These are phyloP conservation scores for Trichoderma endophyticum DNA, from an alignment of 2,329 filamentous ascomycete species.

Conservation along the genomic window DNA sequence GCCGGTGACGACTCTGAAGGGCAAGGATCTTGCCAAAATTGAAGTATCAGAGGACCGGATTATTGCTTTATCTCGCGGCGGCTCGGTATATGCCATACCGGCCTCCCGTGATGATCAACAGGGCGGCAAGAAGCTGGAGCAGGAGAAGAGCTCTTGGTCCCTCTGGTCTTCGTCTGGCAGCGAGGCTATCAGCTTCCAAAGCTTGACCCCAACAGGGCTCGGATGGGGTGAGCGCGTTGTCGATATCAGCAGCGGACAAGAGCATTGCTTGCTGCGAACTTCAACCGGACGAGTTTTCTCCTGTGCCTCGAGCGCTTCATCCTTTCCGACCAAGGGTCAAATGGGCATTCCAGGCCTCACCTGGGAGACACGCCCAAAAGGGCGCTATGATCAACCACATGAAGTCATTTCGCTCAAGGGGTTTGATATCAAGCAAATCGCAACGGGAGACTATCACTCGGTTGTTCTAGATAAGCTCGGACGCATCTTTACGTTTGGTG, in stretches of 20 bases:
- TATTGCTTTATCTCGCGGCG: constrained; percentile 70
- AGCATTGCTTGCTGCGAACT: constrained; percentile 84
- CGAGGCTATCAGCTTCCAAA: constrained; percentile 64
- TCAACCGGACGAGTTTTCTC: constrained; percentile 83
- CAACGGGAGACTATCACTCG: constrained; percentile 84
- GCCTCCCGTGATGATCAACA: constrained; percentile 70
- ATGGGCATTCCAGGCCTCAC: constrained; percentile 80
- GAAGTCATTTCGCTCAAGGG: constrained; percentile 71
- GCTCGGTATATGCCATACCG: constrained; percentile 81
- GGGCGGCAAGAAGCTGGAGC: constrained; percentile 58
- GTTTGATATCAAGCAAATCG: constrained; percentile 69
- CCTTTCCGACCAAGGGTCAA: constrained; percentile 80
- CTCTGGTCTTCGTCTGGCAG: constrained; percentile 55
- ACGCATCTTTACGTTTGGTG: constrained; percentile 80
- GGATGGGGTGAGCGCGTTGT: constrained; percentile 69
- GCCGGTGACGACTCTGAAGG: constrained; percentile 70
- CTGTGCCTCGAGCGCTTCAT: constrained; percentile 73
- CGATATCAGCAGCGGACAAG: constrained; percentile 72
- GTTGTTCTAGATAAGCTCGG: constrained; percentile 73
- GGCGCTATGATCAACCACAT: constrained; percentile 77
- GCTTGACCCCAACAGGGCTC: constrained; percentile 62
- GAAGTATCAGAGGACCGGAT: constrained; percentile 79
- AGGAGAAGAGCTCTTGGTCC: constrained; percentile 62
- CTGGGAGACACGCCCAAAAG: constrained; percentile 73
- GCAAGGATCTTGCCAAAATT: constrained; percentile 76